Base-by-base conservation (phyloP, 768 basidiomycete genomes). In the Podaxis rugospora region DNA sequence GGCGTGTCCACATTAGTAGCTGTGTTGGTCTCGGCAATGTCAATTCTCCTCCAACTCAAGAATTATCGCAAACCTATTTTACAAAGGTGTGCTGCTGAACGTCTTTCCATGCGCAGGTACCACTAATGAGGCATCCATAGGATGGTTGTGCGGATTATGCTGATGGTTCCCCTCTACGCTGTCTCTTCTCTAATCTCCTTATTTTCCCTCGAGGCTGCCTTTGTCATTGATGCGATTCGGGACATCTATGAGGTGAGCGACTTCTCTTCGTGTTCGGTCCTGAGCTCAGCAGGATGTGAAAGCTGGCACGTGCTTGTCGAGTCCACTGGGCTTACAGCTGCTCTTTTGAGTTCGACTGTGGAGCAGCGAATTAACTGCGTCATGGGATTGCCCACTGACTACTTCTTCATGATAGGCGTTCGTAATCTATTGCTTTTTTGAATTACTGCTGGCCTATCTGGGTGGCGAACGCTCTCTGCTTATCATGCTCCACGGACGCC, bases 121-220 rank as follows among this genome's bases (percentile, higher is more conserved):
- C 18, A 44, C 14, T 44, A 14, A 44, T 16, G 14, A 44, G 40
- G 18, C 14, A 44, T 16, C 14, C 42, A 4, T 9, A 90, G 96
- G 64, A 90, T 92, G 83, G 95, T 96, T 52, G 82, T 97, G 47
- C 84, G 97, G 51, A 97, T 98, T 70, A 94, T 98, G 91, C 64
- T 98, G 66, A 98, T 98, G 95, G 92, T 92, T 4, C 96, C 96
- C 0, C 77, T 98, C 28, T 98, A 99, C 71, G 93, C 87, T 0
- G 78, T 98, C 28, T 83, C 97, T 0, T 95, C 93, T 3, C 78
- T 98, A 65, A 93, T 98, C 63, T 93, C 96, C 0, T 79, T 99
- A 42, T 93, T 95, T 76, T 97, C 95, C 0, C 78, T 98, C 57
- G 90, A 96, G 69, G 93, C 91, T 1, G 97, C 97, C 0, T 98